Base-by-base conservation (phyloP, 345 rosid species). In the Psidium guajava region DNA sequence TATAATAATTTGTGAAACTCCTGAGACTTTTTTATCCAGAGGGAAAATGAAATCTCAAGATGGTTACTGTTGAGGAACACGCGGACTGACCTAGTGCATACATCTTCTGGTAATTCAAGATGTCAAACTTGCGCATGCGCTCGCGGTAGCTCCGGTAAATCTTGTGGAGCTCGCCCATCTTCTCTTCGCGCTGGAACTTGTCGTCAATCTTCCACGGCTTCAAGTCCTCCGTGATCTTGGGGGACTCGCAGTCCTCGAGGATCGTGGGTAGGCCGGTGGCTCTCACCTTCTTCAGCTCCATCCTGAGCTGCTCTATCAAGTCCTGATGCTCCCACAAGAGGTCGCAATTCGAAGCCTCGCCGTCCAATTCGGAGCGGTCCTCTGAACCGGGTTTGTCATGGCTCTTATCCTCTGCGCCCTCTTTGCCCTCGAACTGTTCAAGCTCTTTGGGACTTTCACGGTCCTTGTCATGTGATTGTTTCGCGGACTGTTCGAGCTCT, bases 161-260 rank as follows among this genome's bases (percentile, higher is more conserved):
- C 88, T 92, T 96, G 89, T 96, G 98, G 88, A 97, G 96, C 89
- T 93, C 98, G 5, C 92, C 88, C 91, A 96, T 93, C 69, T 85
- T 92, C 77, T 93, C 95, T 85, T 86, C 95, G 32, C 91, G 93
- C 49, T 89, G 93, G 61, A 89, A 91, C 83, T 88, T 95, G 73
- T 95, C 96, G 59, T 97, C 96, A 22, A 97, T 96, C 88, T 92
- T 97, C 98, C 96, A 96, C 73, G 99, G 99, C 89, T 94, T 97
- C 82, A 97, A 90, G 90, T 94, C 97, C 81, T 95, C 98, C 89
- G 90, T 92, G 74, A 96, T 91, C 57, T 92, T 93, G 1, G 98
- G 98, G 51, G 89, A 92, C 85, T 95, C 98, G 5, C 92, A 95
- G 42, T 95, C 98, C 86, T 97, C 99, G 6, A 84, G 86, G 49